Base-by-base conservation (phyloP, 805 yeast species). In the Lachancea thermotolerans region DNA sequence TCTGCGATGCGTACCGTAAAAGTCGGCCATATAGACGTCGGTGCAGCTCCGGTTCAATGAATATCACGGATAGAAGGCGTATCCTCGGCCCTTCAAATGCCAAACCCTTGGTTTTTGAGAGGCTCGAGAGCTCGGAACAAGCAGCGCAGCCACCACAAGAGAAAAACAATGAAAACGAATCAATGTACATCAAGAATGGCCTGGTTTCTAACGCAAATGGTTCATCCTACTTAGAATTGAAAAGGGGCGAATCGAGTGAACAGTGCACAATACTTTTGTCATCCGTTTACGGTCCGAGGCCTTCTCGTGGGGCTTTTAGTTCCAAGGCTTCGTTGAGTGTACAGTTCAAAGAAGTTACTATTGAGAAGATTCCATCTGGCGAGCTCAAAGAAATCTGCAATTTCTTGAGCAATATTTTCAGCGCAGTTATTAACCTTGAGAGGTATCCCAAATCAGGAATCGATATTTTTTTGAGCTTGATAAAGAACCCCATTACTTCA, bases 381-480 rank as follows among this genome's bases (percentile, higher is more conserved):
- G 55, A 61, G 37, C 32, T 60, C 25, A 77, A 61, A 61, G 77
- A 56, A 60, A 75, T 55, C 64, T 77, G 64, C 50, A 68, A 39
- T 50, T 73, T 63, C 49, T 59, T 62, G 49, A 66, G 56, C 47
- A 67, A 58, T 55, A 67, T 63, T 48, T 67, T 68, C 48, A 64
- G 65, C 30, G 62, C 68, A 36, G 65, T 67, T 32, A 58, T 71
- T 39, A 60, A 67, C 45, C 67, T 87, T 30, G 77, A 77, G 11
- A 80, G 81, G 49, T 93, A 93, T 62, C 97, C 98, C 4, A 91
- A 91, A 64, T 85, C 96, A 2, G 80, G 90, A 15, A 86, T 91
- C 46, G 93, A 83, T 57, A 74, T 91, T 12, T 82, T 81, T 50
- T 69, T 93, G 5, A 77, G 82, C 34, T 68, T 91, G 7, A 72